Conservation (phyloP, 2,329 filamentous ascomycete species). For the Trichoderma endophyticum region DNA sequence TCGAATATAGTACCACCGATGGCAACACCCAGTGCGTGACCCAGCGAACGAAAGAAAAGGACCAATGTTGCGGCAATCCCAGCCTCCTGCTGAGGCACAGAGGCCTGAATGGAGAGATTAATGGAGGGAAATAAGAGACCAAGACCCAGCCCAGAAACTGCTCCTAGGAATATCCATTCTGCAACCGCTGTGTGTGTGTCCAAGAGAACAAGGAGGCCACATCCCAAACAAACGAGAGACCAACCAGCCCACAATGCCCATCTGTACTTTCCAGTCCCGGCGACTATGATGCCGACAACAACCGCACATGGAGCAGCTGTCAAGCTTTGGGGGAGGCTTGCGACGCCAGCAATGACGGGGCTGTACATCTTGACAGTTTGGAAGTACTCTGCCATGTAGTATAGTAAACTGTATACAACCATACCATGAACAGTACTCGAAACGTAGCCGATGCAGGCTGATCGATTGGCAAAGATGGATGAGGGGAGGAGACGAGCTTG, state of each 20-base stretch:
- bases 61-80: background rate
- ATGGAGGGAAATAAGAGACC: background rate
- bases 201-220: background rate
- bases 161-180: background rate
- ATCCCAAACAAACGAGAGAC: background rate
- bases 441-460: background rate
- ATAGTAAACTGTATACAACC: background rate
- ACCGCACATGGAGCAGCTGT: background rate
- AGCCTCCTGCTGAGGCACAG: background rate
- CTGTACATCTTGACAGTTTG: background rate
- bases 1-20: background rate
- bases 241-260: background rate
- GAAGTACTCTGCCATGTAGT: background rate
- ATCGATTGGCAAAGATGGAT: background rate
- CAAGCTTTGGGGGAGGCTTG: background rate
- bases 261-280: background rate
- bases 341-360: background rate
- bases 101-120: background rate
- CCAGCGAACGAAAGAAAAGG: background rate
- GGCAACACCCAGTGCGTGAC: background rate
- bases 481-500: background rate
- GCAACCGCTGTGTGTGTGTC: background rate
- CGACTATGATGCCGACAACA: background rate
- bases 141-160: background rate
- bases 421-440: background rate